Conservation (phyloP, 192 early-diverging fungal species). For the Linnemannia zychae region DNA sequence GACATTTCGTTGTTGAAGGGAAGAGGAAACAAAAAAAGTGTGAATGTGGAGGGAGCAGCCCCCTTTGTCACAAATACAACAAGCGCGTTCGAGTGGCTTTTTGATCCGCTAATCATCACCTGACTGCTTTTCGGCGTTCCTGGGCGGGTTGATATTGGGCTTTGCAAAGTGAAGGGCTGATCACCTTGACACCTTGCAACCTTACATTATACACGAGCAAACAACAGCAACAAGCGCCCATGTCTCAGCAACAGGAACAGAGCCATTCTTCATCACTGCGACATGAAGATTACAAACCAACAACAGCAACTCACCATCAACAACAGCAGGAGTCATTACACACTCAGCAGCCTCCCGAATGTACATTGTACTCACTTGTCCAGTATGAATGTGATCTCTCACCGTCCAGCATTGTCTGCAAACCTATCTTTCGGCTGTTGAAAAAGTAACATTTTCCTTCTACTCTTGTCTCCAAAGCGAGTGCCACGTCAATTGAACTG, state of each 20-base stretch:
- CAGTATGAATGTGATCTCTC: slow-evolving; percentile 52
- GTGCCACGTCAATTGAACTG: too few relatives aligned
- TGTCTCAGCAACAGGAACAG: background rate
- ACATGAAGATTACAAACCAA: background rate
- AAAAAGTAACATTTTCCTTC: slow-evolving; percentile 34
- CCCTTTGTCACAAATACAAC: background rate
- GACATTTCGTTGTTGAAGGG: slow-evolving; percentile 9
- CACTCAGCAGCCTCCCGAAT: slow-evolving; percentile 14
- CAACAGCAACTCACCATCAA: background rate
- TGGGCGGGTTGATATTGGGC: background rate
- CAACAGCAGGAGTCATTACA: background rate
- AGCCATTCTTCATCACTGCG: background rate
- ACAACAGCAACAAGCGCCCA: background rate
- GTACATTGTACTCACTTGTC: slow-evolving; percentile 46
- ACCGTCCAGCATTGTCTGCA: slow-evolving; percentile 28
- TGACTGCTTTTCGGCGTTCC: background rate
- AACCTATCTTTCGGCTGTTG: slow-evolving; percentile 37
- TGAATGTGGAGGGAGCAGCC: background rate
- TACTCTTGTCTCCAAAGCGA: too few relatives aligned
- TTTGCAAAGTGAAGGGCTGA: background rate
- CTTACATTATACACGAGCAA: background rate
- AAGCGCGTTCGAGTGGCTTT: background rate
- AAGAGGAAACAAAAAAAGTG: slow-evolving; percentile 1
- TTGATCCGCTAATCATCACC: background rate
- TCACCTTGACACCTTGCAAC: background rate